These are phyloP conservation scores for Rhododendron vialii DNA, from an alignment of 148 eudicot species.

Conservation along the genomic window DNA sequence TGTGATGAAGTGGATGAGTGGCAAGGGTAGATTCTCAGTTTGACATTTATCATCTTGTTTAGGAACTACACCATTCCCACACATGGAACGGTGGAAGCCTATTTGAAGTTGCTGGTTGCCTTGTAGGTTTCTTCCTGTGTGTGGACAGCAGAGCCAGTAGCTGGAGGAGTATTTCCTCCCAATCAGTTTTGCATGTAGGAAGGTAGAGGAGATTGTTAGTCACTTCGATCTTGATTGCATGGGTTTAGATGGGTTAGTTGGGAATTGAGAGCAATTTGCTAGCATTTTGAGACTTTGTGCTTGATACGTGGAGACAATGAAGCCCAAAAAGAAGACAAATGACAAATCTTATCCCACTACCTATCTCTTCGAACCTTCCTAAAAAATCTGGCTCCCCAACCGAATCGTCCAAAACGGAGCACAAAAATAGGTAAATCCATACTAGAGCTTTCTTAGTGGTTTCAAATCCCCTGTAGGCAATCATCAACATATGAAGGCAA, in stretches of 20 bases:
- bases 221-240: background rate
- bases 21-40: constrained; percentile 1
- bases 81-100: background rate
- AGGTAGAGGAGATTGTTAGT: background rate
- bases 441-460: background rate
- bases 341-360: background rate
- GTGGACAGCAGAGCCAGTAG: background rate
- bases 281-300: background rate
- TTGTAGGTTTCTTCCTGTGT: background rate
- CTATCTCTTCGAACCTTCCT: background rate
- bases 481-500: background rate
- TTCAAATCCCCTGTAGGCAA: background rate
- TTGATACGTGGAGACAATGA: background rate
- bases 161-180: background rate
- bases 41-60: background rate
- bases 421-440: background rate
- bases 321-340: background rate
- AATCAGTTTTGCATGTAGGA: background rate
- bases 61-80: background rate
- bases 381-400: background rate
- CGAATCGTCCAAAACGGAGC: background rate
- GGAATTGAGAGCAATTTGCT: background rate
- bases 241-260: background rate
- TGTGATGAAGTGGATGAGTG: background rate
- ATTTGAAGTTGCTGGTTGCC: background rate